Conservation (phyloP, 345 rosid species). For the Camelina laxa region DNA sequence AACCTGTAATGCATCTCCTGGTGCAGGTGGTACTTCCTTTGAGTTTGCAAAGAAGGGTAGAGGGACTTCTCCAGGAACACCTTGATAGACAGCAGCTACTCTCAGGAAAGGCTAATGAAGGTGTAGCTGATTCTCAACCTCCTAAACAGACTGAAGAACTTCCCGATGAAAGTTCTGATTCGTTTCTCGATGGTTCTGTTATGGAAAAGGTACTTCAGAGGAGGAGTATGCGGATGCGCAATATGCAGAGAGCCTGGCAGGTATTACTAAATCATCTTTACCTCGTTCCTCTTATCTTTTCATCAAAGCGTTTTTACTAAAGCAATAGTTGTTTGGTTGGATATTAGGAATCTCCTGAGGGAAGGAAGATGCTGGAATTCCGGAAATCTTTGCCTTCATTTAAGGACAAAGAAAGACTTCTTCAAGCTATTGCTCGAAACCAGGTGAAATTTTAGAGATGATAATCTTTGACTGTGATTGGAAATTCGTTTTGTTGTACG, state of each 20-base stretch:
- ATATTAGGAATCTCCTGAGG: conserved; percentile 90
- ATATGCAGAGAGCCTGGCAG: conserved; percentile 96
- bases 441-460: conserved; percentile 62
- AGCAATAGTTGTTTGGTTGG: conserved; percentile 25
- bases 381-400: conserved; percentile 85
- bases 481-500: background rate
- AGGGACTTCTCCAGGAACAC: conserved; percentile 91
- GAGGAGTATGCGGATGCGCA: conserved; percentile 89
- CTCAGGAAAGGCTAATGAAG: conserved; percentile 51
- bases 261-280: conserved; percentile 42
- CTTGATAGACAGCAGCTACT: conserved; percentile 73
- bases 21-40: conserved; percentile 82
- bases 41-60: conserved; percentile 93
- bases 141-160: conserved; percentile 53
- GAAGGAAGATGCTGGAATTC: conserved; percentile 76
- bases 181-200: conserved; percentile 77
- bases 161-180: conserved; percentile 56
- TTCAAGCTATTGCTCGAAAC: conserved; percentile 95
- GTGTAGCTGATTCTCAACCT: conserved; percentile 46
- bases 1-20: conserved; percentile 20
- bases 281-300: background rate
- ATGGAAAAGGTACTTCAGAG: conserved; percentile 97
- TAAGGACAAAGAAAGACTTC: conserved; percentile 90
- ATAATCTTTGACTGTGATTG: background rate
- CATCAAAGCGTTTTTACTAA: background rate